Conservation (phyloP, 108 stramenopile species). For the Skeletonema marinoi region DNA sequence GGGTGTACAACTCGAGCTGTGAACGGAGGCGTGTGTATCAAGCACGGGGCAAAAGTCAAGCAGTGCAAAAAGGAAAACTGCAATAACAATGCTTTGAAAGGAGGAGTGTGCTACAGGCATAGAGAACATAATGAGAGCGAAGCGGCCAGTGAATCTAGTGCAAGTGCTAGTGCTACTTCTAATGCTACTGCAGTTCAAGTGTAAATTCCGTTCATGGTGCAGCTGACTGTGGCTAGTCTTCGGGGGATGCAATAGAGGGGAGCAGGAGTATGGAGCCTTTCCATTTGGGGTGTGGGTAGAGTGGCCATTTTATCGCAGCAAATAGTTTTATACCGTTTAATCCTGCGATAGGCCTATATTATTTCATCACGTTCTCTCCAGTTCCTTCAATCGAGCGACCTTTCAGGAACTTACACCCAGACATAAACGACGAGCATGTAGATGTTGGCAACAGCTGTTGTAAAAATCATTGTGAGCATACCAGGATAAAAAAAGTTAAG, state of each 20-base stretch:
- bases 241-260: not conserved
- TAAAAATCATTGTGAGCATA: conserved; percentile 52
- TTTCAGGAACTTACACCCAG: conserved; percentile 28
- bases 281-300: no score
- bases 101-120: conserved; percentile 5
- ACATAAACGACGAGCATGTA: conserved; percentile 66
- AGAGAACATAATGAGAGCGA: not conserved
- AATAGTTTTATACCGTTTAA: no score
- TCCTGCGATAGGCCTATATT: no score
- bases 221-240: not conserved
- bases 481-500: conserved; percentile 66
- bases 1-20: conserved; percentile 5
- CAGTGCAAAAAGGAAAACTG: not conserved
- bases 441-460: conserved; percentile 57
- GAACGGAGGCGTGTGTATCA: conserved; percentile 12
- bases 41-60: conserved; percentile 7
- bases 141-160: not conserved
- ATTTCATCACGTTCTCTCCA: no score
- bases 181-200: not conserved
- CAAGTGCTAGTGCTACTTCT: not conserved
- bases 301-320: no score
- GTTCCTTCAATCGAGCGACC: no score
- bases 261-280: no score
- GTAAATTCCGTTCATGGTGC: not conserved
- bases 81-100: conserved; percentile 9